Evolutionary conservation across 2,329 filamentous ascomycete genomes (phyloP).

Genomic region (Curvularia verruculosa): DNA sequence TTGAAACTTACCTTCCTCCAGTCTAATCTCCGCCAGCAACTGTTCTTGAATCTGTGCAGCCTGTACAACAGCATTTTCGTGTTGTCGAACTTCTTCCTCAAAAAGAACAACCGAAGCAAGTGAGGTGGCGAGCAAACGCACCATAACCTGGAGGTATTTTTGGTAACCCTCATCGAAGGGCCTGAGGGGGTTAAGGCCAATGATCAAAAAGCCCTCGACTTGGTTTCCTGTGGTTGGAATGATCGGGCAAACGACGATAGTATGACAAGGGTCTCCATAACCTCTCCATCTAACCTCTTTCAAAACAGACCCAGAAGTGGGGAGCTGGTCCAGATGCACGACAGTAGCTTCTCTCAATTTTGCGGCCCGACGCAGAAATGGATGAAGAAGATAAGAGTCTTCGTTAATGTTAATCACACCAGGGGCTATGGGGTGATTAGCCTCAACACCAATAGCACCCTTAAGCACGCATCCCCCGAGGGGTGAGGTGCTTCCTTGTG

Average conservation of each 20-base stretch:
- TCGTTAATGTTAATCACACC: conserved; percentile 30
- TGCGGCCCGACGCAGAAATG: conserved; percentile 35
- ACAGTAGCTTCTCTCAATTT: conserved; percentile 36
- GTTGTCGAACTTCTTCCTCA: conserved; percentile 46
- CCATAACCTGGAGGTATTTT: conserved; percentile 45
- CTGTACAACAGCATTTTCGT: conserved; percentile 41
- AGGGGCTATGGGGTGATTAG: conserved; percentile 36
- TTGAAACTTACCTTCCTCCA: conserved; percentile 44
- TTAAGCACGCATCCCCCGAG: conserved; percentile 29
- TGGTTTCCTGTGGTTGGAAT: conserved; percentile 43
- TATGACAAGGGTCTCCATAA: conserved; percentile 45
- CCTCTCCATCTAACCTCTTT: conserved; percentile 41
- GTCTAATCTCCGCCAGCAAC: conserved; percentile 45
- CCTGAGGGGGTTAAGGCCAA: conserved; percentile 49
- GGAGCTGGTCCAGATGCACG: conserved; percentile 39
- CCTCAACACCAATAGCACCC: conserved; percentile 32
- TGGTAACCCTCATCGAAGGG: conserved; percentile 50
- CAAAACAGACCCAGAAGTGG: conserved; percentile 34
- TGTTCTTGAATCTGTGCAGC: conserved; percentile 45
- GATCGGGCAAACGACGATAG: conserved; percentile 47
- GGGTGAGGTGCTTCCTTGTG: conserved; percentile 18
- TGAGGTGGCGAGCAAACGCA: conserved; percentile 48
- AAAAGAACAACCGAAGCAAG: conserved; percentile 50
- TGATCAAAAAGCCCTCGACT: conserved; percentile 49
- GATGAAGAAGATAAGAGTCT: conserved; percentile 28